A percentile compares a stretch with the other conserved stretches of the same genome.
Evolutionary conservation across 2,329 filamentous ascomycete species (phyloP).

Genomic region (Cladosporium sp.): DNA sequence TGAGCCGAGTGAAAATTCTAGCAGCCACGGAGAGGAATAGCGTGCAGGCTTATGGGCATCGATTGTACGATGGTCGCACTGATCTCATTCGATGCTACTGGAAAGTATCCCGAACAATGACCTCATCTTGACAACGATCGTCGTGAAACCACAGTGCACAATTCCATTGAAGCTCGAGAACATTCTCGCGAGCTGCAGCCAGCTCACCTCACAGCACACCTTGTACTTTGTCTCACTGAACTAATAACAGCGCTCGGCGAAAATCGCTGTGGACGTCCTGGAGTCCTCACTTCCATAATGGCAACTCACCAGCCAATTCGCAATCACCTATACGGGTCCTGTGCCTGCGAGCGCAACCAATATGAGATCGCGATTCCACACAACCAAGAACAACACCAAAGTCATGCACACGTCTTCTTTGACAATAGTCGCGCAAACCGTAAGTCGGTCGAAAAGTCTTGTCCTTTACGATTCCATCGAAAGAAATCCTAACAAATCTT

Average conservation of each 20-base stretch:
- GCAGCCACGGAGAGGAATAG: too few species aligned
- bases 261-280: too few species aligned
- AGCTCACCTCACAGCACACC: background rate
- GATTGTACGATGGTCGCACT: too few species aligned
- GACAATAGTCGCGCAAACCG: slow-evolving; percentile 66
- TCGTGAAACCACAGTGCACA: background rate
- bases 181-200: background rate
- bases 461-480: background rate
- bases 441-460: slow-evolving; percentile 54
- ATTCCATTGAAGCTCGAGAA: background rate
- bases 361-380: slow-evolving; percentile 70
- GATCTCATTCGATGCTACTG: too few species aligned
- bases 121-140: too few species aligned
- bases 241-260: too few species aligned
- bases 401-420: slow-evolving; percentile 67
- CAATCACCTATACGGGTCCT: slow-evolving; percentile 62
- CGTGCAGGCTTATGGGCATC: too few species aligned
- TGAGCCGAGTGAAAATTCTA: too few species aligned
- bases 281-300: background rate
- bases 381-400: slow-evolving; percentile 36
- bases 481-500: background rate
- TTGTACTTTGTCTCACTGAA: too few species aligned
- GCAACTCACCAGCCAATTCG: background rate
- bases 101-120: too few species aligned
- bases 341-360: slow-evolving; percentile 79